phyloP scores from a whole-genome alignment of 192 early-diverging fungal genomes.

The Entomortierella chlamydospora region DNA sequence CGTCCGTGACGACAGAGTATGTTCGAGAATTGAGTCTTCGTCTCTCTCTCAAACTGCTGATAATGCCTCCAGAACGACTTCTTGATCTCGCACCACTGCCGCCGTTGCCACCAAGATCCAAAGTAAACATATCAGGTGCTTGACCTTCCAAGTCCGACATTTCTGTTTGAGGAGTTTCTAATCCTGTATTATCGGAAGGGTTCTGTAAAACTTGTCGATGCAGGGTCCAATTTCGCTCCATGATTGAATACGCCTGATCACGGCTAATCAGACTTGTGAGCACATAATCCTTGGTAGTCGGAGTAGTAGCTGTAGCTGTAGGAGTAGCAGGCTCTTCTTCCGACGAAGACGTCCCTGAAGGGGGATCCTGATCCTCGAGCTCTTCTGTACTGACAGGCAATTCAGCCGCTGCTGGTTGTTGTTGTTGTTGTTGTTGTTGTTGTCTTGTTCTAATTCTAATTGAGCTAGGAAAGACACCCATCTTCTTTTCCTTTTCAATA shows the following conservation, averaged over 20 bases:
- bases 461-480: slow-evolving; percentile 68
- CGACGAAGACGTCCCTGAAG: too few relatives aligned
- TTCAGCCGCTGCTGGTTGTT: slow-evolving; percentile 10
- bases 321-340: background rate
- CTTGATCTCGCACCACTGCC: too few relatives aligned
- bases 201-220: slow-evolving; percentile 11
- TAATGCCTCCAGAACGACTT: background rate
- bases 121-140: background rate
- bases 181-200: background rate
- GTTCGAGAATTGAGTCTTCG: slow-evolving; percentile 8
- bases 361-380: background rate
- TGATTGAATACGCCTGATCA: slow-evolving; percentile 58
- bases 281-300: slow-evolving; percentile 55
- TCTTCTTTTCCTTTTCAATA: slow-evolving; percentile 64
- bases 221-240: slow-evolving; percentile 29
- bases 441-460: slow-evolving; percentile 38
- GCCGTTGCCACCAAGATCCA: too few relatives aligned
- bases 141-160: background rate
- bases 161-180: slow-evolving; percentile 4
- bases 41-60: background rate
- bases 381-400: background rate
- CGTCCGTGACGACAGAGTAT: slow-evolving; percentile 31
- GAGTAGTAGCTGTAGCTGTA: background rate
- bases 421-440: too few relatives aligned
- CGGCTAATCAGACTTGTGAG: slow-evolving; percentile 62